Conservation (phyloP, 164 flowering plant species). For the Vitis rotundifolia region DNA sequence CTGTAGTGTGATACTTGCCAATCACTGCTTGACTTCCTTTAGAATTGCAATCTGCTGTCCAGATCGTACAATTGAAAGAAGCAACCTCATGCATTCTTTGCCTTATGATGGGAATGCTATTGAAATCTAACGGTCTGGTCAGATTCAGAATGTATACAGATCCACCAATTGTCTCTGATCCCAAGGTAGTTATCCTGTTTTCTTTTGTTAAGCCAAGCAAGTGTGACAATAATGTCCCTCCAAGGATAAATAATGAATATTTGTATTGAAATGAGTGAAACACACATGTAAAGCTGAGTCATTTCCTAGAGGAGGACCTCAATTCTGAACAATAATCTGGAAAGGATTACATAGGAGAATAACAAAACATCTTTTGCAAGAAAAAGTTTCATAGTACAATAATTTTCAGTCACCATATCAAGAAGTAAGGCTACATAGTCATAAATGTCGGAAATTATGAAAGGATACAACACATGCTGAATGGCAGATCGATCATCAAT, state of each 20-base stretch:
- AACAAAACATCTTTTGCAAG: too few relatives aligned
- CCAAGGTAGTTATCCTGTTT: constrained; percentile 75
- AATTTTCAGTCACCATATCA: too few relatives aligned
- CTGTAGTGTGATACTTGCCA: constrained; percentile 44
- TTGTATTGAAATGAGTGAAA: neutral
- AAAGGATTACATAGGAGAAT: too few relatives aligned
- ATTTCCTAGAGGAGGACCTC: too few relatives aligned
- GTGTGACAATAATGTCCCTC: neutral
- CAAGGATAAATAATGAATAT: too few relatives aligned
- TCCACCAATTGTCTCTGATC: constrained; percentile 70
- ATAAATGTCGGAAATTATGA: neutral
- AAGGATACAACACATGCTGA: constrained; percentile 75
- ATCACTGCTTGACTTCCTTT: constrained; percentile 50
- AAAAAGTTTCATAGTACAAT: too few relatives aligned
- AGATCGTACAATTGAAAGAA: constrained; percentile 62
- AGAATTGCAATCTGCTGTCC: constrained; percentile 73
- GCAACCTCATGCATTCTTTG: constrained; percentile 34
- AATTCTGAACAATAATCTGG: too few relatives aligned
- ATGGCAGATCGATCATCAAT: constrained; percentile 22
- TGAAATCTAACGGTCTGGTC: constrained; percentile 43
- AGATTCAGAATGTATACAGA: constrained; percentile 52
- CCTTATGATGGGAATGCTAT: constrained; percentile 11
- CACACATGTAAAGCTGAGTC: neutral
- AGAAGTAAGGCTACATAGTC: too few relatives aligned
- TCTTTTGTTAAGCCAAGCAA: constrained; percentile 46